Conservation (phyloP, 257 asterid genomes). For the Solanum appendiculatum region DNA sequence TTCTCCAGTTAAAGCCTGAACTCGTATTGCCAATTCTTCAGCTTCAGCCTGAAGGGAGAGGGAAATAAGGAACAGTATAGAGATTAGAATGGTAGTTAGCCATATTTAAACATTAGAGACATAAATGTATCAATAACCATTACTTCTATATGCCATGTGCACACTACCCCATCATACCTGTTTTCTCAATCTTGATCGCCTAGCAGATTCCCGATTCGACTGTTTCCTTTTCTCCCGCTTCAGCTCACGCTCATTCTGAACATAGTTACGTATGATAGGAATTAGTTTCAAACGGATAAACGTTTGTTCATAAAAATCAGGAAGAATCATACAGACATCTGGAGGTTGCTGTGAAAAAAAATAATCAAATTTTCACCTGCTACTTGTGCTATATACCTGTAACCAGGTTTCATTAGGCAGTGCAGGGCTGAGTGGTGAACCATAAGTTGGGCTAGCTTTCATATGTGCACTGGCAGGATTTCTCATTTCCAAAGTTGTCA, state of each 20-base stretch:
- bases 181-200: constrained; percentile 95
- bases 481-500: constrained; percentile 40
- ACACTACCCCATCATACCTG: constrained; percentile 43
- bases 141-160: background rate
- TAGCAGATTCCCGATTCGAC: constrained; percentile 96
- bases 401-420: constrained; percentile 47
- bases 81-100: background rate
- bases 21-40: constrained; percentile 73
- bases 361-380: background rate
- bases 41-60: constrained; percentile 62
- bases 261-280: background rate
- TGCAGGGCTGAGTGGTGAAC: constrained; percentile 19
- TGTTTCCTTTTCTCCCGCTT: constrained; percentile 96
- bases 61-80: background rate
- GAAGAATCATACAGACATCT: background rate
- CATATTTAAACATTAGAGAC: background rate
- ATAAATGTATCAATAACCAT: background rate
- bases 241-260: constrained; percentile 74
- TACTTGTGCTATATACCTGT: constrained; percentile 35
- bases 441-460: constrained; percentile 30
- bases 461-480: constrained; percentile 32
- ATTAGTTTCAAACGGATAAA: background rate
- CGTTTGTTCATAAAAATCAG: background rate
- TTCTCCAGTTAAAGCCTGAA: constrained; percentile 57
- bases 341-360: background rate